Base-by-base conservation (phyloP, 352 stramenopile species). In the Phytophthora chlamydospora region DNA sequence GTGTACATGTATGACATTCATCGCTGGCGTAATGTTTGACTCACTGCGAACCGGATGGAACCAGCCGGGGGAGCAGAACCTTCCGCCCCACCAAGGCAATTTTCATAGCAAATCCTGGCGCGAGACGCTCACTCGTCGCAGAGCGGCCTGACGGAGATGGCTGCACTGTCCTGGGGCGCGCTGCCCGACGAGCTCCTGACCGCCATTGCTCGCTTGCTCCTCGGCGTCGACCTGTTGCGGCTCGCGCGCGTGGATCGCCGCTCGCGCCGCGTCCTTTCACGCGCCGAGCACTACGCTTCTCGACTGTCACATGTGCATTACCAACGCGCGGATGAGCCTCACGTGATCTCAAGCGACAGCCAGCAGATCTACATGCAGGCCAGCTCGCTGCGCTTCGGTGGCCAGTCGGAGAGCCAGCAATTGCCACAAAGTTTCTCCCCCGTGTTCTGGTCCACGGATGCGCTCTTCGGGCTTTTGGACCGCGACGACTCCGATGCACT, bases 391-490 rank as follows among this genome's bases (percentile, higher is more conserved):
- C 53, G 39, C 24, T 62, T 66, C 43, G 41, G 24, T 43, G 49
- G 63, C 46, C 63, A 68, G 39, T 31, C 27, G 7, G 16, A 32
- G 29, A 36, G 17, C 19, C 47, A 41, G 33, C 55, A 35, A 14
- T 17, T 10, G 11, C 48, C 42, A 10, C 40, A 53, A 19, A 66
- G 35, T 21, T 57, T 44, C 32, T 34, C 34, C 1, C 29, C 47
- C 32, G 56, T 65, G 13, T 60, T 53, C 17, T 55, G 35, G 42
- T 42, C 62, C 51, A 62, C 32, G 29, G 43, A 68, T 2, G 48
- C 60, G 3, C 41, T 87, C 11, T 72, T 76, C 6, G 56, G 71
- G 9, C 56, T 74, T 13, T 62, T 75, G 12, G 75, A 73, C 29
- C 43, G 35, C 1, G 27, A 83, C 8, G 56, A 83, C 9, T 29